Evolutionary conservation across 257 asterid species (phyloP), one percentile per base, ranked within the genome.

Genomic region (Catharanthus roseus): DNA sequence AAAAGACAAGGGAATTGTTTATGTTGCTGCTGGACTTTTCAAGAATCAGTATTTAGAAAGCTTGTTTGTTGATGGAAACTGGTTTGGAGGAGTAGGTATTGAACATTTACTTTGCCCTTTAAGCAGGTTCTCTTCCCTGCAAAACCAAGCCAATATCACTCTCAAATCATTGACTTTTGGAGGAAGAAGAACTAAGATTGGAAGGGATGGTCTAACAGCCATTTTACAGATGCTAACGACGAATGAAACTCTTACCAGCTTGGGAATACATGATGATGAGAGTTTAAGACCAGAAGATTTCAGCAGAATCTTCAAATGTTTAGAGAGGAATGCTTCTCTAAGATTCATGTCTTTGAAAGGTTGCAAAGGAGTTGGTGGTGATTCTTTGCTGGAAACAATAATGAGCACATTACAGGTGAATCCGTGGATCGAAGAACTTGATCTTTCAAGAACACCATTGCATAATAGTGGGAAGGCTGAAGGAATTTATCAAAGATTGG

Each of bases 31-130:
- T 19, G 96, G 96, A 15, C 92, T 90, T 0, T 90, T 92, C 67
- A 90, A 87, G 70, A 92, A 92, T 74, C 85, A 56, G 77, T 78
- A 76, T 18, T 77, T 92, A 88, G 86, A 92, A 56, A 90, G 75
- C 9, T 63, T 92, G 67, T 57, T 77, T 77, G 86, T 92, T 34
- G 83, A 84, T 33, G 96, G 95, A 67, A 92, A 92, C 67, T 75
- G 82, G 65, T 88, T 84, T 7, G 86, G 90, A 0, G 96, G 92
- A 24, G 51, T 82, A 11, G 96, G 96, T 0, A 77, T 90, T 3
- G 96, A 92, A 69, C 98, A 92, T 78, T 76, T 92, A 53, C 91
- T 92, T 69, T 88, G 96, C 72, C 98, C 98, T n/a, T 65, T 92
- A 70, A 90, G 87, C 86, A 83, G 84, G 55, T 92, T 88, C 77